A percentile compares a stretch with the other conserved stretches of the same genome.
These are phyloP conservation scores for Apiospora sp. DNA, from an alignment of 2,329 filamentous ascomycete species.

Conservation along the genomic window DNA sequence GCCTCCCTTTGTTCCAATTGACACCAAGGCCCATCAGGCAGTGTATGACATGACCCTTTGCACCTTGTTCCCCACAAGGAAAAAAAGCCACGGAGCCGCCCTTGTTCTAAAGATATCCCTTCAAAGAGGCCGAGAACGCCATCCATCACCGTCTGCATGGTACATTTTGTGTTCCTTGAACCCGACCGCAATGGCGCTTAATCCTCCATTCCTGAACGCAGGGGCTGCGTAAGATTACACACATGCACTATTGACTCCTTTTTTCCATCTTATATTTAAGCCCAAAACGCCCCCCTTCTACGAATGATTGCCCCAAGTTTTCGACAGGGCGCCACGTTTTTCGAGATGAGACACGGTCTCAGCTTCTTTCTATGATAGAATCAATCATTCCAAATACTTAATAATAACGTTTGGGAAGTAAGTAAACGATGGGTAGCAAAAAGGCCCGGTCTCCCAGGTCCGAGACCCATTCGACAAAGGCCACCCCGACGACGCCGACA, in stretches of 20 bases:
- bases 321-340: not conserved
- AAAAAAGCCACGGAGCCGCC: not conserved
- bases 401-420: not conserved
- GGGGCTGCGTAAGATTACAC: not conserved
- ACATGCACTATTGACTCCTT: not conserved
- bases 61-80: not conserved
- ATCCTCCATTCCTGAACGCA: not conserved
- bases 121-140: slow-evolving; percentile 14
- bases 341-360: not conserved
- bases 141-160: not conserved
- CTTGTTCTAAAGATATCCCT: slow-evolving; percentile 21
- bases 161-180: not conserved
- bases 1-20: not conserved
- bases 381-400: not conserved
- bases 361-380: not conserved
- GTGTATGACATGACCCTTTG: not conserved
- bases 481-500: not conserved
- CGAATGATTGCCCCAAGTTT: not conserved
- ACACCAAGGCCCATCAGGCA: not conserved
- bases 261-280: slow-evolving; percentile 11
- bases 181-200: not conserved
- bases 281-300: not conserved
- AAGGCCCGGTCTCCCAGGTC: not conserved
- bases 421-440: not conserved
- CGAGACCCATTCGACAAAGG: not conserved